These are phyloP conservation scores for Wickerhamomyces rabaulensis DNA, from an alignment of 805 yeast species.

Conservation along the genomic window DNA sequence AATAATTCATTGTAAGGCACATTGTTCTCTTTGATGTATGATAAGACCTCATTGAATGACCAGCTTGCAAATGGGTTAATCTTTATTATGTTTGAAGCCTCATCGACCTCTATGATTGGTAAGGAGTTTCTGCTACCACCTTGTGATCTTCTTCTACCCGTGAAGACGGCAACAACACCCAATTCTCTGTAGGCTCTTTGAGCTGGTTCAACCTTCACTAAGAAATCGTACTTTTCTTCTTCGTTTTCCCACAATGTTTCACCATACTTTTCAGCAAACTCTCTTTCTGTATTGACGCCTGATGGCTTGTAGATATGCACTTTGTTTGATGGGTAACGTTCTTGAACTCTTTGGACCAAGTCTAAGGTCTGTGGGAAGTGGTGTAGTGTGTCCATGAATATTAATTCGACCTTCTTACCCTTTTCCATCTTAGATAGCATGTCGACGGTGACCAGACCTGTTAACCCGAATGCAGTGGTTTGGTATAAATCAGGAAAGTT, in stretches of 20 bases:
- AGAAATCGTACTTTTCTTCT: slow-evolving; percentile 74
- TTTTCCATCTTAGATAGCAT: slow-evolving; percentile 55
- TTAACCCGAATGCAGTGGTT: slow-evolving; percentile 92
- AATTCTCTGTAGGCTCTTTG: slow-evolving; percentile 76
- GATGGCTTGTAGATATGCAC: slow-evolving; percentile 67
- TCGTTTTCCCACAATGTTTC: slow-evolving; percentile 77
- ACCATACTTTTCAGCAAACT: slow-evolving; percentile 67
- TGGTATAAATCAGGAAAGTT: slow-evolving; percentile 82
- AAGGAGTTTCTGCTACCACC: slow-evolving; percentile 77
- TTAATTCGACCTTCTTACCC: slow-evolving; percentile 55
- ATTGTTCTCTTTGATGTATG: slow-evolving; percentile 58
- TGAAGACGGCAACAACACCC: slow-evolving; percentile 76
- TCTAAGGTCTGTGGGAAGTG: slow-evolving; percentile 93
- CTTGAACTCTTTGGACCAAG: slow-evolving; percentile 53
- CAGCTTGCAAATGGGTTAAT: slow-evolving; percentile 86
- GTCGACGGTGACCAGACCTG: slow-evolving; percentile 86
- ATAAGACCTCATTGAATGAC: slow-evolving; percentile 68
- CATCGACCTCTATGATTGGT: slow-evolving; percentile 74
- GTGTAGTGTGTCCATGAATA: slow-evolving; percentile 85
- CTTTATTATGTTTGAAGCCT: slow-evolving; percentile 64
- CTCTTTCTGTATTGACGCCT: slow-evolving; percentile 48
- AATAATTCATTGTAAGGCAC: slow-evolving; percentile 86
- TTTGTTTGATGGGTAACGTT: slow-evolving; percentile 47
- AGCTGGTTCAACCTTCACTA: slow-evolving; percentile 91
- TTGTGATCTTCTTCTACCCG: slow-evolving; percentile 87